Evolutionary conservation across 2,329 filamentous ascomycete genomes (phyloP).

Genomic region (Phaeomoniella chlamydospora): DNA sequence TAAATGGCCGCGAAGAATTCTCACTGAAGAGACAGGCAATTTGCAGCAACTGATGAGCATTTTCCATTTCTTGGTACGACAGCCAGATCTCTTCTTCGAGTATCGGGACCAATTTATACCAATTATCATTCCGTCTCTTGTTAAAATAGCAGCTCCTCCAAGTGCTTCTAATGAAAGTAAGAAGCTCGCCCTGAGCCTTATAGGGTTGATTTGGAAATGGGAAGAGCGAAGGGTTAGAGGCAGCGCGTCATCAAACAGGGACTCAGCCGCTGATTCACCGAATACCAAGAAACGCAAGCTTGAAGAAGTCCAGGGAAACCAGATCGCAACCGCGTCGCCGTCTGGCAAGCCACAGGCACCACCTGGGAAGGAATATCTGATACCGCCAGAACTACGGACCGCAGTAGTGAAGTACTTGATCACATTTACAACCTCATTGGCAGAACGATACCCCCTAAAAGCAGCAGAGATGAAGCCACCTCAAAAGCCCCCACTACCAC

Average conservation of each 20-base stretch:
- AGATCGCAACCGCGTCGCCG: conserved; percentile 28
- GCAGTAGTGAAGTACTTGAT: conserved; percentile 91
- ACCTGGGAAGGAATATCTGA: conserved; percentile 47
- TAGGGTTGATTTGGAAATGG: conserved; percentile 85
- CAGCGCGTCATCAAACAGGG: conserved; percentile 17
- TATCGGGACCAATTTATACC: conserved; percentile 81
- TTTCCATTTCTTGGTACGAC: conserved; percentile 88
- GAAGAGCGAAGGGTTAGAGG: conserved; percentile 69
- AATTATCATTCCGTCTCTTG: conserved; percentile 74
- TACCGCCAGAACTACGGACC: conserved; percentile 51
- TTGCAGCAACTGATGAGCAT: conserved; percentile 93
- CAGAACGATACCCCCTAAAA: conserved; percentile 68
- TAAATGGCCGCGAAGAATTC: conserved; percentile 73
- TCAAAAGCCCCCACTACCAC: conserved; percentile 33
- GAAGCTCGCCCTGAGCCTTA: conserved; percentile 78
- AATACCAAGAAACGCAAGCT: conserved; percentile 58
- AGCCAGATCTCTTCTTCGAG: conserved; percentile 89
- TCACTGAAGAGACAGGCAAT: conserved; percentile 90
- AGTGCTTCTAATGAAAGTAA: conserved; percentile 84
- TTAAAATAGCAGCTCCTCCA: conserved; percentile 72
- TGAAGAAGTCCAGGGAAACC: conserved; percentile 41
- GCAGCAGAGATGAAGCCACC: conserved; percentile 38
- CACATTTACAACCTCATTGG: conserved; percentile 81
- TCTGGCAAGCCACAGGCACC: conserved; percentile 18
- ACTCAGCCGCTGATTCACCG: conserved; percentile 57